Base-by-base conservation (phyloP, 352 stramenopile species). In the Phytophthora ohioensis region DNA sequence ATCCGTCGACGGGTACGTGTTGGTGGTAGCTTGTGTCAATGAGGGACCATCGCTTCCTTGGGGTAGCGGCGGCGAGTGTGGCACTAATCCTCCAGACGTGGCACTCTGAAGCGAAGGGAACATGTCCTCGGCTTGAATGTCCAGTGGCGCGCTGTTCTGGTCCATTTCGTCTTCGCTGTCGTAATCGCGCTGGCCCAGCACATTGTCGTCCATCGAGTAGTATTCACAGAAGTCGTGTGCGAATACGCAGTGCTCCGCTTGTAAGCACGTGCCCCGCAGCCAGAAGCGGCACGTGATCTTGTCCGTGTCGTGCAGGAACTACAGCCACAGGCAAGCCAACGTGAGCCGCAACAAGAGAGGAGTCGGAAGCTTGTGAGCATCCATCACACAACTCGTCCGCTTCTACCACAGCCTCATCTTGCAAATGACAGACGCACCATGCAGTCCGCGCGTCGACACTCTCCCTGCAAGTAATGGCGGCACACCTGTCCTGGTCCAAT, bases 241-340 rank as follows among this genome's bases (percentile, higher is more conserved):
- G 66, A 96, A 96, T 3, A 93, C 85, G 60, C 88, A 96, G 43
- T 91, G 76, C 47, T 94, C 82, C 6, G 70, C 81, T 71, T 96
- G 87, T 57, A 94, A 73, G 56, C 88, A 96, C 55, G 85, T 79
- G 32, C 88, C 88, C 11, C 88, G 87, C 35, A 96, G 73, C 88
- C 88, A 96, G 45, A 94, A 96, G 52, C 88, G 88, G 62, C 88
- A 96, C 48, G 88, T 93, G 58, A 96, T 91, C 41, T 72, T 76
- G 73, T 94, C 70, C 54, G 88, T 96, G 64, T 94, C 86, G 64
- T 96, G 88, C 39, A 96, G 66, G 76, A 96, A 96, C 88, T 95
- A 67, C 9, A 64, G 53, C 51, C 63, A 77, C 48, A 75, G 56
- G 47, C 34, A 71, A 62, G 42, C 39, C 60, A 78, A 66, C 21